A percentile compares a stretch with the other conserved stretches of the same genome.
Evolutionary conservation across 139 green algal species (phyloP).

Genomic region (Pleodorina starrii): DNA sequence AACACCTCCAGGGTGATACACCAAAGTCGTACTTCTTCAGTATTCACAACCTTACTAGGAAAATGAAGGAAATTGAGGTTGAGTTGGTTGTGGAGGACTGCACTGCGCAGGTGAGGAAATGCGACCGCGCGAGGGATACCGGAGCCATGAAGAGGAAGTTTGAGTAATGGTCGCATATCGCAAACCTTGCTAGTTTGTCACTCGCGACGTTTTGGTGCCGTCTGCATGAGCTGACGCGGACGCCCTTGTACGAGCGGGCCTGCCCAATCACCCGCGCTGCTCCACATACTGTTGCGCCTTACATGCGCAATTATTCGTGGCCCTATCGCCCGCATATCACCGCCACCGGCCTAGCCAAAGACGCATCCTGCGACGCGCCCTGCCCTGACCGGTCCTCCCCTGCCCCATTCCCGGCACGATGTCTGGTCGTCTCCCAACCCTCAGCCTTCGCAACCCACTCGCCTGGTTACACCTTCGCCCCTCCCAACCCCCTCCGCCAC

Average conservation of each 20-base stretch:
- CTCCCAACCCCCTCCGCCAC: background rate
- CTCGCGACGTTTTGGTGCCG: background rate
- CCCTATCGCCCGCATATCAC: no score
- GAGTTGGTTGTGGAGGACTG: background rate
- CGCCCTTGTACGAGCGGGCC: background rate
- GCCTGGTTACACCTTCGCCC: background rate
- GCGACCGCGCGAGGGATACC: no score
- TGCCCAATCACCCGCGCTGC: background rate
- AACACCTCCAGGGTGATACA: no score
- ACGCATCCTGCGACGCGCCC: no score
- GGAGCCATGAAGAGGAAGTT: no score
- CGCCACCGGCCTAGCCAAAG: no score
- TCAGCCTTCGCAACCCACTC: background rate
- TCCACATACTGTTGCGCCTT: background rate
- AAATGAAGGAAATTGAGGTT: conserved; percentile 38
- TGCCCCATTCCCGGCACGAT: background rate
- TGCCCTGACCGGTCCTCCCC: no score
- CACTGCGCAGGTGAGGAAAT: conserved; percentile 30
- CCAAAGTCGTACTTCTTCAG: no score
- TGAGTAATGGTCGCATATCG: no score
- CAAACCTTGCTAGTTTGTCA: background rate
- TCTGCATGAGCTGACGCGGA: background rate
- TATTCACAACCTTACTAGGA: background rate
- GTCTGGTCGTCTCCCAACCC: background rate
- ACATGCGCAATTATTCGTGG: no score